phyloP scores from a whole-genome alignment of 257 asterid species.

The Cinchona pubescens region DNA sequence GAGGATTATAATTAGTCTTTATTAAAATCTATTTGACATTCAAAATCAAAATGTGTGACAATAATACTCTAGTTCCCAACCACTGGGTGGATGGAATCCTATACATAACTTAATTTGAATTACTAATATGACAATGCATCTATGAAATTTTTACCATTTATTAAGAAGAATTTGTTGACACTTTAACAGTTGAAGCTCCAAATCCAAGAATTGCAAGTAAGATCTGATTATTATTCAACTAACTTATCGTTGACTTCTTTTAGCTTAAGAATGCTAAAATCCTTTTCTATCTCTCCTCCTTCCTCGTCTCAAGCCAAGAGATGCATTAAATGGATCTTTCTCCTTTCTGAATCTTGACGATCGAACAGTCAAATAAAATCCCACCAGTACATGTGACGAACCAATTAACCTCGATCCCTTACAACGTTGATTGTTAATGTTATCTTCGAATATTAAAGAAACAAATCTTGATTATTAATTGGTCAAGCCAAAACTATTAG shows the following conservation, averaged over 20 bases:
- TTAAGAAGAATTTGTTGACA: neutral
- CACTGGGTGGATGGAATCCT: no score
- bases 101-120: no score
- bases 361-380: neutral
- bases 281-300: neutral
- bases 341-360: conserved; percentile 6
- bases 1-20: no score
- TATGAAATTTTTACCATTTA: neutral
- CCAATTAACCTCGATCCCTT: conserved; percentile 8
- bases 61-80: no score
- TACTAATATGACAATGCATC: no score
- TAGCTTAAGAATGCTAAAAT: neutral
- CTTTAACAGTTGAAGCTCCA: neutral
- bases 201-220: neutral
- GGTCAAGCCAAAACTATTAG: conserved; percentile 4
- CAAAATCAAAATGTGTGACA: no score
- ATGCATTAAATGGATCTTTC: conserved; percentile 7
- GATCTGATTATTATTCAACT: neutral
- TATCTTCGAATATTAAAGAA: neutral
- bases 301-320: neutral
- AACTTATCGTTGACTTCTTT: conserved; percentile 20
- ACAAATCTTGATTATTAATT: neutral
- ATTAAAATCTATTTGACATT: no score
- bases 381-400: conserved; percentile 9
- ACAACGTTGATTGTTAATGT: neutral